Evolutionary conservation across 139 green algal genomes (phyloP).

Genomic region (Micractinium sp.): DNA sequence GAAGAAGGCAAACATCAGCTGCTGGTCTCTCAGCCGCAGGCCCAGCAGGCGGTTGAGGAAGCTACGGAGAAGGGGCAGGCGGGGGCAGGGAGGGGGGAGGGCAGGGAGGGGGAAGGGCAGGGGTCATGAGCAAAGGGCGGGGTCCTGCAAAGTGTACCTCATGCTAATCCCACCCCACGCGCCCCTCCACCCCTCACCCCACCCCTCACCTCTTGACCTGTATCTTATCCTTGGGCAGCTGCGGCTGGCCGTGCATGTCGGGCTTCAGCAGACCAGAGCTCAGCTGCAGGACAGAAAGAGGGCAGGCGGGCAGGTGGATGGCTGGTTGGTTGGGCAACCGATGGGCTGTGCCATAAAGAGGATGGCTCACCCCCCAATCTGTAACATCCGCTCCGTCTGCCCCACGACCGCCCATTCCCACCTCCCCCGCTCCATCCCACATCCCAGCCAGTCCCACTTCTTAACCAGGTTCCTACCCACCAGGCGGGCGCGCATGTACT

Average conservation of each 20-base stretch:
- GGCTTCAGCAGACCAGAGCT: neutral
- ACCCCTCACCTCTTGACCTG: neutral
- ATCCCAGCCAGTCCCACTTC: neutral
- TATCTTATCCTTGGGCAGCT: neutral
- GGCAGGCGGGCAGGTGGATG: no score
- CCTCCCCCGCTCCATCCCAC: no score
- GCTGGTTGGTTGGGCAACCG: no score
- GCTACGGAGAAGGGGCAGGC: neutral
- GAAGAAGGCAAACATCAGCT: neutral
- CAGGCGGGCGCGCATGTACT: conserved; percentile 19
- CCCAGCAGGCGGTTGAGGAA: conserved; percentile 22
- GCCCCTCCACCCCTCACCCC: neutral
- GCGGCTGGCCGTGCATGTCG: neutral
- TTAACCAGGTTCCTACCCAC: neutral
- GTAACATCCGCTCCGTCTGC: no score
- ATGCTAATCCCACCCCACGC: neutral
- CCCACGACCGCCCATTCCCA: no score
- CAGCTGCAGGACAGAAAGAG: neutral
- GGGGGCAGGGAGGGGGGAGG: no score
- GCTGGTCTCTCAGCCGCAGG: conserved; percentile 14
- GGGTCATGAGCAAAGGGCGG: neutral
- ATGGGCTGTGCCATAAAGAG: no score
- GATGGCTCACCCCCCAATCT: no score
- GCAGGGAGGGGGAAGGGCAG: neutral
- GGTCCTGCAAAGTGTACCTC: no score